Base-by-base conservation (phyloP, 139 green algal species). In the Raphidocelis subcapitata region DNA sequence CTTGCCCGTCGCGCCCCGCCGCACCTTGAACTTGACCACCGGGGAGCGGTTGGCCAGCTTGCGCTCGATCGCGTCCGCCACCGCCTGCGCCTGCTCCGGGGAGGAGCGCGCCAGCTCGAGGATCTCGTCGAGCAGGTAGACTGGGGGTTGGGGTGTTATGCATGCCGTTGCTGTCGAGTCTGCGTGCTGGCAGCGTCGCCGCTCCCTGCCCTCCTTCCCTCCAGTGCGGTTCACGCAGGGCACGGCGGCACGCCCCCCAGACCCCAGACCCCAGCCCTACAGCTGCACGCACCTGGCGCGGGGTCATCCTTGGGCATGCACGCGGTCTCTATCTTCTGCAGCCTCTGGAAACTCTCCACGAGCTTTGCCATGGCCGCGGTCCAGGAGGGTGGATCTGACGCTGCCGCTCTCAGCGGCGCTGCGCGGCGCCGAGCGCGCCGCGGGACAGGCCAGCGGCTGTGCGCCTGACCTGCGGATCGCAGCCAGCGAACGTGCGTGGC, bases 81-180 rank as follows among this genome's bases (percentile, higher is more conserved):
- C 76, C 0, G 62, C 69, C 14, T 83, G 62, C 0, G 82, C 71
- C 3, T 67, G 36, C 3, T 92, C 85, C 12, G 65, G 20, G 32
- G 73, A 77, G 31, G 75, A 60, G 1, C 81, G 72, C 31, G 82
- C 36, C 16, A 87, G 41, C 21, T 85, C 61, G 18, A 74, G 79
- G 26, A 96, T 74, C 67, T 96, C 89, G 31, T 96, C 89, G 69
- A 96, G 79, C 18, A 94, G 65, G 55, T 94, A 96, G 31, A 96
- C 89, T 94, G 83, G 60, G 66, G 15, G 5, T 29, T 1, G 54
- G 24, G 5, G 24, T 28, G 33, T 3, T 21, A 8, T 5, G 2
- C 16, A 24, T 35, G 5, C 62, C 33, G 31, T 49, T 35, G 36
- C 37, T 2, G n/a, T n/a, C n/a, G n/a, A n/a, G n/a, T 56, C 18